These are phyloP conservation scores for Talaromyces atroroseus DNA, from an alignment of 2,329 filamentous ascomycete genomes.

Conservation along the genomic window DNA sequence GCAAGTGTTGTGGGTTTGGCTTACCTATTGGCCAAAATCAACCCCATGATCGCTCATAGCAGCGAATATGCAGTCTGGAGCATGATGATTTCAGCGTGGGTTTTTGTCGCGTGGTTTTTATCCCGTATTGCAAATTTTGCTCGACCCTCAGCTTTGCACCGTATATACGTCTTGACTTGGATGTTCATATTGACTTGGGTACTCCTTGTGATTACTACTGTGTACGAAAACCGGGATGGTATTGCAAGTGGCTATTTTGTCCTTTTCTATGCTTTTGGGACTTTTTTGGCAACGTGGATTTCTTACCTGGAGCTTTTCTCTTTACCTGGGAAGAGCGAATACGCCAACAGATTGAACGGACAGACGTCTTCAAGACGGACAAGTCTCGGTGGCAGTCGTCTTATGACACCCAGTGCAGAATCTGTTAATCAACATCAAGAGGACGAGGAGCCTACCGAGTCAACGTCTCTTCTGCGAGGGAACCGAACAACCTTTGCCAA, in stretches of 20 bases:
- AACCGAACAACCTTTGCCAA: slow-evolving; percentile 52
- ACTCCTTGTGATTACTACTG: slow-evolving; percentile 64
- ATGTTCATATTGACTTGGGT: slow-evolving; percentile 71
- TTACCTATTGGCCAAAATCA: slow-evolving; percentile 72
- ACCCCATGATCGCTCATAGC: slow-evolving; percentile 87
- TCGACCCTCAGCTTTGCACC: slow-evolving; percentile 78
- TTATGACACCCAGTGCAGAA: slow-evolving; percentile 39
- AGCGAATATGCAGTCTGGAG: slow-evolving; percentile 82
- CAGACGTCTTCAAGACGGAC: slow-evolving; percentile 31
- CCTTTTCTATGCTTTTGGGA: slow-evolving; percentile 70
- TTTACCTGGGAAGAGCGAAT: slow-evolving; percentile 65
- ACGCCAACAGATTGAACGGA: slow-evolving; percentile 53
- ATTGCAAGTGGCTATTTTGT: slow-evolving; percentile 74
- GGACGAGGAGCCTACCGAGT: slow-evolving; percentile 46
- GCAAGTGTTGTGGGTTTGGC: slow-evolving; percentile 66
- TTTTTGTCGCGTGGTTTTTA: slow-evolving; percentile 76
- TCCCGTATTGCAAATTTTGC: slow-evolving; percentile 71
- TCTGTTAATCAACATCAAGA: slow-evolving; percentile 31
- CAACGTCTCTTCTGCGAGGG: slow-evolving; percentile 52
- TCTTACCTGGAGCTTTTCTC: slow-evolving; percentile 75
- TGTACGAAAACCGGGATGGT: slow-evolving; percentile 69
- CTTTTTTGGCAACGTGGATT: slow-evolving; percentile 69
- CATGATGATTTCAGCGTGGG: slow-evolving; percentile 78
- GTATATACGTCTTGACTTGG: slow-evolving; percentile 78
- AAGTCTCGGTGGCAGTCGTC: slow-evolving; percentile 36